phyloP scores from a whole-genome alignment of 2,329 filamentous ascomycete genomes.

The Alternaria alternata region DNA sequence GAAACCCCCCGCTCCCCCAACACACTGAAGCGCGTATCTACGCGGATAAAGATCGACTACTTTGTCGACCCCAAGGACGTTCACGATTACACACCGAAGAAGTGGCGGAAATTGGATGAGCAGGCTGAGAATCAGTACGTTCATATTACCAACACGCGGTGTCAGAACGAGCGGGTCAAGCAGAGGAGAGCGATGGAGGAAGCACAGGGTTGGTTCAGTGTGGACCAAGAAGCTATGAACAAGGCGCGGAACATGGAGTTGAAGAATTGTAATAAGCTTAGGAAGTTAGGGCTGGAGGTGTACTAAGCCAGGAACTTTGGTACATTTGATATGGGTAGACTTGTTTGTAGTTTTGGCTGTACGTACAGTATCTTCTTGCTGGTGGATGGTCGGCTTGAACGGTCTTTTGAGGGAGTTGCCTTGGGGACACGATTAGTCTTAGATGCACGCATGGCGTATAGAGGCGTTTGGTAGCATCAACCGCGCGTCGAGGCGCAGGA shows the following conservation, averaged over 20 bases:
- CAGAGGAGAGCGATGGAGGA: slow-evolving; percentile 75
- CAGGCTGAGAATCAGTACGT: slow-evolving; percentile 79
- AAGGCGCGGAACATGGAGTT: slow-evolving; percentile 69
- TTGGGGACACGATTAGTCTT: background rate
- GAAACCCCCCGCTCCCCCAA: slow-evolving; percentile 74
- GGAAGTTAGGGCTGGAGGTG: slow-evolving; percentile 52
- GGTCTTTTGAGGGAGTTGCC: background rate
- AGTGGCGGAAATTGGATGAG: slow-evolving; percentile 78
- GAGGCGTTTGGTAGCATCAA: slow-evolving; percentile 6
- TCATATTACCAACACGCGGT: slow-evolving; percentile 71
- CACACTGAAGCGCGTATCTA: slow-evolving; percentile 76
- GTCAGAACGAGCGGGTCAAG: slow-evolving; percentile 74
- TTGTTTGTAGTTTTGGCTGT: background rate
- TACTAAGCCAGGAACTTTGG: background rate
- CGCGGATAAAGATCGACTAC: slow-evolving; percentile 78
- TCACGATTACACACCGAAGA: slow-evolving; percentile 70
- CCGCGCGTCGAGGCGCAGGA: background rate
- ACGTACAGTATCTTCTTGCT: background rate
- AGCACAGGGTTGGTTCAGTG: slow-evolving; percentile 87
- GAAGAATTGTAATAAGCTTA: slow-evolving; percentile 66
- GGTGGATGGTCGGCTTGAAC: background rate
- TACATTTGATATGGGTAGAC: background rate
- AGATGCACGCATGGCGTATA: slow-evolving; percentile 17
- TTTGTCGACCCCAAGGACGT: slow-evolving; percentile 84
- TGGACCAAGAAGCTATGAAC: slow-evolving; percentile 80